These are phyloP conservation scores for Cicer arietinum DNA, from an alignment of 306 rosid species.

Conservation along the genomic window DNA sequence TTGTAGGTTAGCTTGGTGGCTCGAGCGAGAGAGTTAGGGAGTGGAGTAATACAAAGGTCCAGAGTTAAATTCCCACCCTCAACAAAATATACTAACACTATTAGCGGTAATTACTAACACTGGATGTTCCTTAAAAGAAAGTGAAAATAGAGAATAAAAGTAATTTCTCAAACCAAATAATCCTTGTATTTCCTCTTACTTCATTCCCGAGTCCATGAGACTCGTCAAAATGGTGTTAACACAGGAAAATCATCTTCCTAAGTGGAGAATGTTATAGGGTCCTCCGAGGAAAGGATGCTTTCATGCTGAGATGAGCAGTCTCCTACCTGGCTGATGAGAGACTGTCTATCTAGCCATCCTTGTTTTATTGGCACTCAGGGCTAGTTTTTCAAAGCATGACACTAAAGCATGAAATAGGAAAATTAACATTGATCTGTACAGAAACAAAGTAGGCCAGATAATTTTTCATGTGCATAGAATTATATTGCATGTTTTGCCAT, in stretches of 20 bases:
- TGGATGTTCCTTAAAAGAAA: too few relatives aligned
- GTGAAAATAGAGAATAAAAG: not conserved
- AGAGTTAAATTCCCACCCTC: too few relatives aligned
- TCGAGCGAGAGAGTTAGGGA: too few relatives aligned
- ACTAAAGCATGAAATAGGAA: not conserved
- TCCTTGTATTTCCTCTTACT: not conserved
- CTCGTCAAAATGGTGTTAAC: not conserved
- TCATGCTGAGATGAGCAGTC: not conserved
- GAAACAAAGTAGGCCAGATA: not conserved
- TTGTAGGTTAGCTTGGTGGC: too few relatives aligned
- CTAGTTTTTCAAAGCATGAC: not conserved
- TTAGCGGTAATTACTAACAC: too few relatives aligned
- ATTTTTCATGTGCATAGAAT: not conserved
- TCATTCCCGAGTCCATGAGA: not conserved
- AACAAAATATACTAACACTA: too few relatives aligned
- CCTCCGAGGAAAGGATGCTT: not conserved
- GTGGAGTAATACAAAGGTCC: too few relatives aligned
- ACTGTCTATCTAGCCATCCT: not conserved
- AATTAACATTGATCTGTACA: not conserved
- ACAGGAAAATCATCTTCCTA: not conserved
- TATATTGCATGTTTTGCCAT: constrained; percentile 39
- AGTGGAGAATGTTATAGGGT: not conserved
- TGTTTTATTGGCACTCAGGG: not conserved
- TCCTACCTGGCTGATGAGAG: not conserved
- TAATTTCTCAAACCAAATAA: not conserved